phyloP scores from a whole-genome alignment of 495 filamentous ascomycete genomes.

The Aspergillus heteromorphus region DNA sequence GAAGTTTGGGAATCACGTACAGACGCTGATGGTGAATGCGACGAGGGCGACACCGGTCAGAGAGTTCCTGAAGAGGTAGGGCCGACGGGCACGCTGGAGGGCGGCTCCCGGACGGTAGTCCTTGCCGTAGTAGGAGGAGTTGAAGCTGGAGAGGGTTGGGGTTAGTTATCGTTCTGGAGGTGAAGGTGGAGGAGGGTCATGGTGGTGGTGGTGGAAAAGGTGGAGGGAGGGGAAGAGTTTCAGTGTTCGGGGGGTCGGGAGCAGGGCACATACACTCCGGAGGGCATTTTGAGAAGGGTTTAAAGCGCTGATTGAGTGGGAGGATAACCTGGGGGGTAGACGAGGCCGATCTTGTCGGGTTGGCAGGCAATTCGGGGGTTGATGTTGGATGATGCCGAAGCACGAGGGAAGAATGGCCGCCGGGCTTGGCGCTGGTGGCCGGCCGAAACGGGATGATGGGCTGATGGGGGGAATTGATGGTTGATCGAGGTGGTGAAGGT shows the following conservation, averaged over 20 bases:
- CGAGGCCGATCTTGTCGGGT: background rate
- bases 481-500: too few relatives aligned
- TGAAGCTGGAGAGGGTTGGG: slow-evolving; percentile 46
- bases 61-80: slow-evolving; percentile 86
- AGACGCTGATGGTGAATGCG: slow-evolving; percentile 69
- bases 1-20: slow-evolving; percentile 45
- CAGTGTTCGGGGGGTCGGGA: too few relatives aligned
- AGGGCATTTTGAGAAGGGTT: slow-evolving; percentile 23
- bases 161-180: slow-evolving; percentile 3
- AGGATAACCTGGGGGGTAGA: background rate
- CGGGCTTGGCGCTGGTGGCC: background rate
- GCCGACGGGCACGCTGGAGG: slow-evolving; percentile 82
- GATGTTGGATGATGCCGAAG: background rate
- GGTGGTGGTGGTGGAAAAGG: background rate
- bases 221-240: background rate
- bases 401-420: background rate
- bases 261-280: slow-evolving; percentile 37
- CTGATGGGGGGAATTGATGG: too few relatives aligned
- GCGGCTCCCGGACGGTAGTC: slow-evolving; percentile 73
- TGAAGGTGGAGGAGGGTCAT: background rate
- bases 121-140: slow-evolving; percentile 87
- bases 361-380: background rate
- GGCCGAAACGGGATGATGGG: background rate
- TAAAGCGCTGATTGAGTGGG: background rate
- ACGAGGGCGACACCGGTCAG: slow-evolving; percentile 66